Evolutionary conservation across 2,329 filamentous ascomycete genomes (phyloP).

Genomic region (Zarea fungicola): DNA sequence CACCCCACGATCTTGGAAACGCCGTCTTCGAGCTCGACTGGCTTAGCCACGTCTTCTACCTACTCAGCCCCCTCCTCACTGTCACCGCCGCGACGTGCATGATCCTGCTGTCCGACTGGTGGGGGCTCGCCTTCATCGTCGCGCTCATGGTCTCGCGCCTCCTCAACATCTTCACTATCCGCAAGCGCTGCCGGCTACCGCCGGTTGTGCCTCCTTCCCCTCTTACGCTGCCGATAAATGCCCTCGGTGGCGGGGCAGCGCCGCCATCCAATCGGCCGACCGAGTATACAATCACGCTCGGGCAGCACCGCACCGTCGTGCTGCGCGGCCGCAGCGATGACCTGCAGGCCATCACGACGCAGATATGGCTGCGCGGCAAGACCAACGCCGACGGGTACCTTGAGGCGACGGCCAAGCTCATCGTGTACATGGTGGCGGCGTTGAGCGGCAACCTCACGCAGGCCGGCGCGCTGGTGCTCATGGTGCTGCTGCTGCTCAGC

Average conservation of each 20-base stretch:
- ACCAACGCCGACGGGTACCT: conserved; percentile 46
- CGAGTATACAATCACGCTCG: conserved; percentile 50
- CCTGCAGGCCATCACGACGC: conserved; percentile 54
- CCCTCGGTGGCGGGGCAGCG: no score
- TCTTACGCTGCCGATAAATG: not conserved
- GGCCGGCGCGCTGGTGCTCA: conserved; percentile 45
- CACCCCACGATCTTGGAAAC: conserved; percentile 8
- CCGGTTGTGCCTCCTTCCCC: not conserved
- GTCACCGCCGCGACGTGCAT: conserved; percentile 38
- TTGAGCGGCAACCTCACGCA: conserved; percentile 51
- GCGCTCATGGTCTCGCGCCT: conserved; percentile 49
- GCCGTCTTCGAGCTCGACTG: conserved; percentile 35
- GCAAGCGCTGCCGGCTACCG: conserved; percentile 36
- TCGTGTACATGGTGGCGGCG: conserved; percentile 53
- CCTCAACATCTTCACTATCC: conserved; percentile 53
- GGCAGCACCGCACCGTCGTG: conserved; percentile 44
- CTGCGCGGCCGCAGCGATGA: conserved; percentile 51
- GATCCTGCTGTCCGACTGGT: conserved; percentile 46
- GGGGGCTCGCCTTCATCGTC: conserved; percentile 42
- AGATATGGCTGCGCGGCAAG: conserved; percentile 49
- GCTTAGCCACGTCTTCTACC: conserved; percentile 44
- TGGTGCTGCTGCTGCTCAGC: conserved; percentile 46
- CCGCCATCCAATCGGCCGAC: conserved; percentile 20
- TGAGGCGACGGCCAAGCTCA: conserved; percentile 48
- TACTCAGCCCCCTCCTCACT: conserved; percentile 43